Base-by-base conservation (phyloP, 2,329 filamentous ascomycete genomes). In the Phialophora verrucosa region DNA sequence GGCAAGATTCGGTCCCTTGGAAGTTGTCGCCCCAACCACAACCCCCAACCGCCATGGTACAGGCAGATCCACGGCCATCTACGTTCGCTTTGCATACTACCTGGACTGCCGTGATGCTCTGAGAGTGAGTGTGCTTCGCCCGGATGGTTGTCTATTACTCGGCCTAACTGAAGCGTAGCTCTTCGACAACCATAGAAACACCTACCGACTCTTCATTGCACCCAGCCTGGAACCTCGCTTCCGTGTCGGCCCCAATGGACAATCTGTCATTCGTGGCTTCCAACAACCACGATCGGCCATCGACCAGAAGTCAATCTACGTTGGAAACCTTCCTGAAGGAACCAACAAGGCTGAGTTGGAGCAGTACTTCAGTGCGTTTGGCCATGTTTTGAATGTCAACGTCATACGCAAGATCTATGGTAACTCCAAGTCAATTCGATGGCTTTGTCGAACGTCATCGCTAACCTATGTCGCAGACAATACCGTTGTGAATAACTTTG, bases 61-160 rank as follows among this genome's bases (percentile, higher is more conserved):
- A 53, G 49, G 47, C 23, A 38, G 64, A 49, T 63, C 62, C n/a
- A 35, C 64, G 10, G 68, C 67, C 14, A 62, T 70, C 25, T 70
- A 62, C 44, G 68, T 72, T 29, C 69, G 70, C 31, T 74, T 74
- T 55, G 71, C 67, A 3, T 73, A 65, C 65, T 74, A 68, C 49
- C 64, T 70, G 4, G 72, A 74, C 58, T 71, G 69, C 54, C 68
- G 65, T 23, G 71, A 74, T 63, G 71, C 71, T 55, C 31, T 73
- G 17, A 62, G 64, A 47, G 71, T 70, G 70, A 62, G 63, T 42
- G 20, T n/a, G 17, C 29, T 35, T 38, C 51, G 3, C 25, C 53
- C 57, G 10, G 7, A 20, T 29, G 2, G 20, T 25, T 23, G 29
- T 32, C 25, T 31, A 12, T 4, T 27, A 23, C 29, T 35, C 14